Evolutionary conservation across 768 basidiomycete species (phyloP), one percentile per base, ranked within the genome.

Genomic region (Glaciozyma martinii): DNA sequence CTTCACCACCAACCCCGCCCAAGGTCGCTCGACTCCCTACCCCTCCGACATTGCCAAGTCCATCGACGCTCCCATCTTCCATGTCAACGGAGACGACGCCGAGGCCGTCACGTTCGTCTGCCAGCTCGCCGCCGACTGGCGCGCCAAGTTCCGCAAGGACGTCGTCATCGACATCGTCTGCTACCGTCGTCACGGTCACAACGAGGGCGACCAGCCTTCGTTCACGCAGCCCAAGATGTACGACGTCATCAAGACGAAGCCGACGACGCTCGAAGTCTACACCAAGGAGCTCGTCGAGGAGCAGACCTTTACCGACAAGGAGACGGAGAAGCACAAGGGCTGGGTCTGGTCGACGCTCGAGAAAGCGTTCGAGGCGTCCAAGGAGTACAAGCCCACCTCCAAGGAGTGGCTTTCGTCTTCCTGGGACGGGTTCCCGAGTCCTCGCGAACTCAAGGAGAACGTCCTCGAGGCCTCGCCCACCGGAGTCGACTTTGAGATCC

Each of bases 281-380:
- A 84, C 89, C 67, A 89, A 93, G 75, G 87, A 88, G 80, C 80
- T 99, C 57, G 83, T 89, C 72, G 86, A 85, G 59, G 89, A 95
- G 62, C 87, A 87, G 32, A 91, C 93, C 1, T 99, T 99, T 77
- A 93, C 91, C 40, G 87, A 90, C 77, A 86, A 87, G 78, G 93
- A 98, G 74, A 90, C 97, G 59, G 92, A 94, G 75, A 93, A 97
- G 75, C 95, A 98, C 81, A 91, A 90, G 82, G 89, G 87, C 73
- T 99, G 95, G 95, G 95, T 99, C 5, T 95, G 91, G 92, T 90
- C 91, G 42, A 94, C 93, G 89, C 81, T 99, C 63, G 95, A 99
- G 78, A 93, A 87, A 78, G 91, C 95, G 12, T 85, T 88, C n/a
- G 85, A 82, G n/a, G 90, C 83, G 13, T 82, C 89, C 18, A 95